Percentiles rank a stretch among this genome's conserved stretches.
These are phyloP conservation scores for Debaryomyces hansenii DNA, from an alignment of 805 yeast species.

Conservation along the genomic window DNA sequence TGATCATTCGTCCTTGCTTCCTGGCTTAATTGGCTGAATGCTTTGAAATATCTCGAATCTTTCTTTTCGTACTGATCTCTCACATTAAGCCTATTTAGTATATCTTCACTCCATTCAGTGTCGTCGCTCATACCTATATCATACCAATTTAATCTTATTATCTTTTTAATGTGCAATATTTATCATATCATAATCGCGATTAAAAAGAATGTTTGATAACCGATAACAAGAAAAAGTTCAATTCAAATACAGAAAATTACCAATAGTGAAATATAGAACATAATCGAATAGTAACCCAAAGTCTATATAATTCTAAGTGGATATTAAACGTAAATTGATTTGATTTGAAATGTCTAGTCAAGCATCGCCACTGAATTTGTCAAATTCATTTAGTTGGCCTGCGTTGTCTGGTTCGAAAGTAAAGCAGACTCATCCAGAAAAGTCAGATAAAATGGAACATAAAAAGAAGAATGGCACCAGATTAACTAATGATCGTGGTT, in stretches of 20 bases:
- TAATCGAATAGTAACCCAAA: no score
- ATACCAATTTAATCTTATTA: background rate
- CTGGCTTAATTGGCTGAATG: slow-evolving; percentile 30
- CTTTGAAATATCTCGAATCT: slow-evolving; percentile 30
- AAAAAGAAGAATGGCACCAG: background rate
- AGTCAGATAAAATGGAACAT: background rate
- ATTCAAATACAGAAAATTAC: no score
- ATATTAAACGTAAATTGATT: no score
- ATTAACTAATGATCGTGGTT: background rate
- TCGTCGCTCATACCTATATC: slow-evolving; percentile 2
- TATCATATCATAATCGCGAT: slow-evolving; percentile 5
- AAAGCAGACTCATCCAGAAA: slow-evolving; percentile 1
- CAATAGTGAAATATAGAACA: no score
- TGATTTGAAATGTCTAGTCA: background rate
- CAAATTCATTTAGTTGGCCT: slow-evolving; percentile 1
- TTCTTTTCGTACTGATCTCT: slow-evolving; percentile 35
- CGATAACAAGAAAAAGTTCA: no score
- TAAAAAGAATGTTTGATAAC: no score
- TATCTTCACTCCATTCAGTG: slow-evolving; percentile 21
- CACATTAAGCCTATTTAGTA: slow-evolving; percentile 21
- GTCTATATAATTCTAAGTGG: no score
- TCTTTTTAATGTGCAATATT: background rate
- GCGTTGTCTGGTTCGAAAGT: background rate
- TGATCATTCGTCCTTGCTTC: slow-evolving; percentile 9
- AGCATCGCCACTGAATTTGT: background rate